Conservation (phyloP, 352 stramenopile genomes). For the Globisporangium mamillatum region DNA sequence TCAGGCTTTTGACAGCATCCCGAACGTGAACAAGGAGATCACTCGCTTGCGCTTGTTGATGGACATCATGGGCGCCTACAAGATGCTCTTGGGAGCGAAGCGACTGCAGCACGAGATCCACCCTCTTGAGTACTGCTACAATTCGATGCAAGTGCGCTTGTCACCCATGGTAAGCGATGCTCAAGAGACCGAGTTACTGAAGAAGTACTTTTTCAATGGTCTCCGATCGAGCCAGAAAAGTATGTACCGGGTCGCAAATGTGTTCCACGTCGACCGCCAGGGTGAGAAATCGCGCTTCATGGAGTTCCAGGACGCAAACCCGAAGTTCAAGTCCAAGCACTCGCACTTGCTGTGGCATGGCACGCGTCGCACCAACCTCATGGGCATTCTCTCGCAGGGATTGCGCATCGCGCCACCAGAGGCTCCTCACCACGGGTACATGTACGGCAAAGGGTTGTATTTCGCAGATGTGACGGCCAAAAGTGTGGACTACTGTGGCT, state of each 20-base stretch:
- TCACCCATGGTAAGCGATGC: conserved; percentile 26
- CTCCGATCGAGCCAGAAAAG: conserved; percentile 24
- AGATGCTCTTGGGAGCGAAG: conserved; percentile 72
- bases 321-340: conserved; percentile 36
- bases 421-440: conserved; percentile 74
- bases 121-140: conserved; percentile 79
- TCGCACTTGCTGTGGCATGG: conserved; percentile 83
- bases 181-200: conserved; percentile 44
- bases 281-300: conserved; percentile 54
- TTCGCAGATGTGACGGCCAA: conserved; percentile 81
- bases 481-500: conserved; percentile 72
- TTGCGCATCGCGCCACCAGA: conserved; percentile 85
- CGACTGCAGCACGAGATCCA: conserved; percentile 30
- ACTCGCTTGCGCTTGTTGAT: conserved; percentile 54
- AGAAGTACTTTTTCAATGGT: conserved; percentile 64
- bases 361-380: conserved; percentile 77
- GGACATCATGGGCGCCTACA: conserved; percentile 76
- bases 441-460: conserved; percentile 86
- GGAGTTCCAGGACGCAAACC: conserved; percentile 35
- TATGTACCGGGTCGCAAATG: conserved; percentile 56
- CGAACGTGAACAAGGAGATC: conserved; percentile 66
- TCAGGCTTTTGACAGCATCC: conserved; percentile 51
- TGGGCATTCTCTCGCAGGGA: conserved; percentile 83
- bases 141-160: conserved; percentile 65
- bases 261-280: conserved; percentile 61